Conservation (phyloP, 139 green algal genomes). For the Chlorella sp. region DNA sequence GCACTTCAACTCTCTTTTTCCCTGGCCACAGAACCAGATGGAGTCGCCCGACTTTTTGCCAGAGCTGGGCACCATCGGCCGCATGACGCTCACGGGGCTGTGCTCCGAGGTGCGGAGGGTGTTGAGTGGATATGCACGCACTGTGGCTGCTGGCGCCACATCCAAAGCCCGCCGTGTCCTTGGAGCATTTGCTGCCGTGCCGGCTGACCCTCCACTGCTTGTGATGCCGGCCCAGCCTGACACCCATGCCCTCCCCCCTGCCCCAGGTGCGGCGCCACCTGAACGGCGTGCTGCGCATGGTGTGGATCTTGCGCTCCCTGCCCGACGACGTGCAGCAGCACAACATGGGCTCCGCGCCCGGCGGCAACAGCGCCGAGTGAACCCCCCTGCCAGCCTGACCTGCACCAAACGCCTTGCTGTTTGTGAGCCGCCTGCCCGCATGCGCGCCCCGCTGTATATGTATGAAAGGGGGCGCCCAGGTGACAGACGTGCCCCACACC, state of each 20-base stretch:
- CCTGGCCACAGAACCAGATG: conserved; percentile 35
- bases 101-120: conserved; percentile 18
- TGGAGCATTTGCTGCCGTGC: no score
- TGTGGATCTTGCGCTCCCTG: conserved; percentile 35
- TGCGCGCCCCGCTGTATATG: not conserved
- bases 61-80: conserved; percentile 17
- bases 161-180: no score
- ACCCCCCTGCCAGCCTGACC: not conserved
- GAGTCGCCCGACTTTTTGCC: conserved; percentile 31
- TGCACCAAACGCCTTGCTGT: not conserved
- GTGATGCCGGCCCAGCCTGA: no score
- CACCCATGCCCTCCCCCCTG: no score
- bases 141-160: no score
- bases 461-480: not conserved
- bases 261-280: conserved; percentile 7
- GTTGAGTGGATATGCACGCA: no score
- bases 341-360: not conserved
- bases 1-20: not conserved
- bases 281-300: conserved; percentile 34
- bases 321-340: conserved; percentile 36
- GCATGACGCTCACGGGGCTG: conserved; percentile 21
- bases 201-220: no score
- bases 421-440: no score
- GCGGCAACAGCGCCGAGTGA: conserved; percentile 15
- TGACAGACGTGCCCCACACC: no score